Percentiles rank a stretch among this genome's conserved stretches.
Conservation (phyloP, 164 flowering plant genomes). For the Macadamia tetraphylla region DNA sequence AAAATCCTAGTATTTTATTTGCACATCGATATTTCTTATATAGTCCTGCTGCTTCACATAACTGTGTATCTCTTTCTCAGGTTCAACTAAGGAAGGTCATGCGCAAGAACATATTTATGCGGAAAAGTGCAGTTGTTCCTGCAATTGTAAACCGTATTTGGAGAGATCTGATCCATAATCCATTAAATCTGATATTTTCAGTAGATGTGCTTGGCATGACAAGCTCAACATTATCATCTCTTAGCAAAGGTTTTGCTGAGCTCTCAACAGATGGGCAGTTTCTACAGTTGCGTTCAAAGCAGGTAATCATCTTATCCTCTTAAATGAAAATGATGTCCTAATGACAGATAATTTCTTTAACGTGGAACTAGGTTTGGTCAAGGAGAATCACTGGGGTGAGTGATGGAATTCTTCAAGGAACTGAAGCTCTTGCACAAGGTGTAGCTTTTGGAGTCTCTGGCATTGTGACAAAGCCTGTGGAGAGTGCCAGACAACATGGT, state of each 20-base stretch:
- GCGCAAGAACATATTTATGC: conserved; percentile 80
- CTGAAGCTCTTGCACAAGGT: conserved; percentile 99
- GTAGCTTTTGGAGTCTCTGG: conserved; percentile 96
- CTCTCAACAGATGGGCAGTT: conserved; percentile 99
- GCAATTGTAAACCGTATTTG: conserved; percentile 80
- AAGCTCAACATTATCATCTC: conserved; percentile 93
- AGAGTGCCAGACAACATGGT: conserved; percentile 91
- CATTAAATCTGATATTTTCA: conserved; percentile 82
- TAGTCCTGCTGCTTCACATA: conserved; percentile 2
- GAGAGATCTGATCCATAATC: conserved; percentile 95
- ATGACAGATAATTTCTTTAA: conserved; percentile 4
- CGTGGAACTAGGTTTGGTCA: conserved; percentile 58
- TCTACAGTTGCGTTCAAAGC: conserved; percentile 84
- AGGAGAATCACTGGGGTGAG: conserved; percentile 92
- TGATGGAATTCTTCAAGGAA: conserved; percentile 89
- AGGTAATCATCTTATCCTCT: conserved; percentile 35
- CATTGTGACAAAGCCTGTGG: conserved; percentile 89
- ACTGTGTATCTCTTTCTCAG: conserved; percentile 29
- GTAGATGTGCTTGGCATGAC: conserved; percentile 98
- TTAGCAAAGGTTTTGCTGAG: conserved; percentile 96
- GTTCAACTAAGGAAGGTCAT: conserved; percentile 89
- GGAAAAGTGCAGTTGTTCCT: conserved; percentile 73
- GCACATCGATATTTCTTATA: not conserved
- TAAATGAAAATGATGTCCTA: not conserved
- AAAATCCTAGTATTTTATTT: no score